Evolutionary conservation across 352 stramenopile species (phyloP).

Genomic region (Saprolegnia diclina): DNA sequence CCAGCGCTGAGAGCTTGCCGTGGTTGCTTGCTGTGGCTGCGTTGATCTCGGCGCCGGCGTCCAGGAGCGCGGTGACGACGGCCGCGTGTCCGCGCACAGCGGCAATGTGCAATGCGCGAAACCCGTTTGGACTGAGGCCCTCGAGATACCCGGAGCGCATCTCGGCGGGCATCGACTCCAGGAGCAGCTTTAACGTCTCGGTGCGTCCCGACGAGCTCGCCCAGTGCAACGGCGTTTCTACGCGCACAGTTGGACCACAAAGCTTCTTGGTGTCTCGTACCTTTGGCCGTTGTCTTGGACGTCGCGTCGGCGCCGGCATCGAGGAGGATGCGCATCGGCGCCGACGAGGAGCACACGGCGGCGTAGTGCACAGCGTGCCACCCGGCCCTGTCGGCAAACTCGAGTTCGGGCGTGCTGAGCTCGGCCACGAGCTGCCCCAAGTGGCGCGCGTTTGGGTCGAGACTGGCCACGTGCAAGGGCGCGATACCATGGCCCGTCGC

Average conservation of each 20-base stretch:
- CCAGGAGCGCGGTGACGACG: constrained; percentile 46
- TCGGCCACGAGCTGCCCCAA: constrained; percentile 45
- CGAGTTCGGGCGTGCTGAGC: constrained; percentile 42
- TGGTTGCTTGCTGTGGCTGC: constrained; percentile 31
- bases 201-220: constrained; percentile 42
- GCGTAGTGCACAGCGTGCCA: constrained; percentile 71
- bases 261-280: not conserved
- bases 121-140: constrained; percentile 34
- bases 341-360: constrained; percentile 45
- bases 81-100: constrained; percentile 38
- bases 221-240: constrained; percentile 56
- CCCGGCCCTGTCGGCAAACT: constrained; percentile 46
- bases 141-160: not conserved
- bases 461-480: constrained; percentile 60
- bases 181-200: constrained; percentile 51
- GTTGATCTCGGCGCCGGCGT: constrained; percentile 50
- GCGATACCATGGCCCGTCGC: constrained; percentile 53
- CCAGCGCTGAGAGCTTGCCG: constrained; percentile 53
- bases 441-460: constrained; percentile 69
- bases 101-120: constrained; percentile 52
- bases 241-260: not conserved
- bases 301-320: constrained; percentile 52
- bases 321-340: constrained; percentile 52
- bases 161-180: constrained; percentile 33
- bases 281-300: constrained; percentile 47